phyloP scores from a whole-genome alignment of 805 yeast species.

The Candida boleticola region DNA sequence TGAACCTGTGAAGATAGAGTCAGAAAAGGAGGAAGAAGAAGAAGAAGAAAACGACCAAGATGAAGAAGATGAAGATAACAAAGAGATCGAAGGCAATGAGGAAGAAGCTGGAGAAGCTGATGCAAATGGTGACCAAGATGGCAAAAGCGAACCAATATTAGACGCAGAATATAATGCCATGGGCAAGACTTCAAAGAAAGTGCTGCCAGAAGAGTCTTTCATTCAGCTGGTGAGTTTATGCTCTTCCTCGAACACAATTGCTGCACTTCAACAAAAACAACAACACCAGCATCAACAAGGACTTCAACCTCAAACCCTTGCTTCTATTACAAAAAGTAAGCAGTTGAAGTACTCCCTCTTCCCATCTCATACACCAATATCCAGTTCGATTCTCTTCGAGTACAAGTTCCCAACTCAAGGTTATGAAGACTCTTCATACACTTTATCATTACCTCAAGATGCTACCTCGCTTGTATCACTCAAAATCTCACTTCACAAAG shows the following conservation, averaged over 20 bases:
- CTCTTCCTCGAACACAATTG: slow-evolving; percentile 18
- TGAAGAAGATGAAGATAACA: slow-evolving; percentile 8
- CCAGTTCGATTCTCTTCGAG: slow-evolving; percentile 34
- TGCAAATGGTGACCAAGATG: not conserved
- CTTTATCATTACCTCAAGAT: slow-evolving; percentile 37
- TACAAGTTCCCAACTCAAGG: slow-evolving; percentile 39
- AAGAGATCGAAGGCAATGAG: slow-evolving; percentile 8
- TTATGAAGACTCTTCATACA: slow-evolving; percentile 36
- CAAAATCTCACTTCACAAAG: slow-evolving; percentile 33
- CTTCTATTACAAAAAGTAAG: slow-evolving; percentile 19
- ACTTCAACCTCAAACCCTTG: slow-evolving; percentile 1
- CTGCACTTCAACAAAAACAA: slow-evolving; percentile 12
- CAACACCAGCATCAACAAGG: slow-evolving; percentile 4
- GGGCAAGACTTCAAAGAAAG: slow-evolving; percentile 28
- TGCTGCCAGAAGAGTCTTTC: slow-evolving; percentile 28
- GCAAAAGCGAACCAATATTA: slow-evolving; percentile 16
- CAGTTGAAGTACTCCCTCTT: slow-evolving; percentile 26
- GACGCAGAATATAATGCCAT: slow-evolving; percentile 15
- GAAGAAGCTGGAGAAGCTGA: slow-evolving; percentile 11
- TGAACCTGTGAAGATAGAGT: slow-evolving; percentile 13
- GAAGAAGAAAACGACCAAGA: slow-evolving; percentile 14
- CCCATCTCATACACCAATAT: slow-evolving; percentile 26
- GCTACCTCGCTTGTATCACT: slow-evolving; percentile 32
- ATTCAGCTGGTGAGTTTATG: slow-evolving; percentile 38
- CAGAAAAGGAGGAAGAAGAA: slow-evolving; percentile 13